Base-by-base conservation (phyloP, 1,284 basidiomycete species). In the Moesziomyces aphidis region DNA sequence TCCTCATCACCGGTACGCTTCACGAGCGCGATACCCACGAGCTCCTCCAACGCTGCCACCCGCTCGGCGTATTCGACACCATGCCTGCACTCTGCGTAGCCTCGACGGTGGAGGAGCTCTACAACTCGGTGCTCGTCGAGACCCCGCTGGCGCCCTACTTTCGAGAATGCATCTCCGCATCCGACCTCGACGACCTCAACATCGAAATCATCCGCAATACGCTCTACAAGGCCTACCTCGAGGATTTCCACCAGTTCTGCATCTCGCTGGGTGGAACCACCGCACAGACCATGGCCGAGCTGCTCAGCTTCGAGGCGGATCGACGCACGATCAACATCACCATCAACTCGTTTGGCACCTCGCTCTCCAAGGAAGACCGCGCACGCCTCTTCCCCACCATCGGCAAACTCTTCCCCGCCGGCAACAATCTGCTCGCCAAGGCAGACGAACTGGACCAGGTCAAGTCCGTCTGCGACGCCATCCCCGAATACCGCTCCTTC, bases 161-260 rank as follows among this genome's bases (percentile, higher is more conserved):
- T 89, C 91, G 93, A 42, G 92, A 95, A 80, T 97, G 95, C 85
- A 89, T 99, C 49, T 93, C 94, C 24, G 96, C 96, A 9, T 90
- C 93, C 36, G 97, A 99, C 85, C 90, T 99, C 44, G 97, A 99
- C 85, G 97, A 99, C 85, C 90, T 99, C 73, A 98, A 99, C 88
- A 99, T 99, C 81, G 97, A 99, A 87, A 98, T 99, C 86, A 96
- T 99, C 86, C 93, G 97, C 50, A 99, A 99, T 87, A 95, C 96
- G n/a, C 92, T 99, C 50, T 99, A 99, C 90, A 98, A 97, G 86
- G 92, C 95, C 17, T 99, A 99, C 86, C 91, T 99, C 62, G 96
- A 98, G 86, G 97, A 99, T 86, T 99, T 99, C 85, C 90, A 95
- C 87, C 85, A 88, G 69, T 99, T 93, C 86, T 92, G 91, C 84